phyloP scores from a whole-genome alignment of 129 eudicot species.

The Calendula officinalis region DNA sequence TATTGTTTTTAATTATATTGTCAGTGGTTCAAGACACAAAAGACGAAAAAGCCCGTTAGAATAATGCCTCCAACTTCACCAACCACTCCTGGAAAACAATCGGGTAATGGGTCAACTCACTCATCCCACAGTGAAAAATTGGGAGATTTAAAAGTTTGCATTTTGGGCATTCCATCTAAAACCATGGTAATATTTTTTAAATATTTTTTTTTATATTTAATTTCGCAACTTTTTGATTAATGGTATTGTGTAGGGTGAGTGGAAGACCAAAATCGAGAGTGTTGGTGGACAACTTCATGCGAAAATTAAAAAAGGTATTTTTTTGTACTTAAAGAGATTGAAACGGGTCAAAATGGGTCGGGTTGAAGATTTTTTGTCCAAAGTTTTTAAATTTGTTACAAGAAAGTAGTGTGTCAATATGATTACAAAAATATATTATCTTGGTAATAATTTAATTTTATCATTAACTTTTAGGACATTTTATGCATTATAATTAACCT shows the following conservation, averaged over 20 bases:
- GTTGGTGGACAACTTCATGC: slow-evolving; percentile 74
- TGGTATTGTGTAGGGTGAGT: slow-evolving; percentile 45
- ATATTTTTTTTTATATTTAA: background rate
- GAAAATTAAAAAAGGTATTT: slow-evolving; percentile 74
- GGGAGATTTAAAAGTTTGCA: slow-evolving; percentile 66
- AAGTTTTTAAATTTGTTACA: background rate
- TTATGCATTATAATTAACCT: background rate
- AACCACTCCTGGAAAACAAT: slow-evolving; percentile 35
- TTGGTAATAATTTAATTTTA: background rate
- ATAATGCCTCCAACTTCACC: slow-evolving; percentile 71
- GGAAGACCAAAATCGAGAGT: slow-evolving; percentile 60
- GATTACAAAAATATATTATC: background rate
- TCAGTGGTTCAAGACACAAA: slow-evolving; percentile 93
- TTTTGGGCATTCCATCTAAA: slow-evolving; percentile 48
- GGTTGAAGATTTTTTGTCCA: background rate
- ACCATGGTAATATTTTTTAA: slow-evolving; percentile 43
- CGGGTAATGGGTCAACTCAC: slow-evolving; percentile 40
- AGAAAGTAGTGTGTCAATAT: background rate
- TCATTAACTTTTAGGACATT: background rate
- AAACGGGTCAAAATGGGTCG: background rate
- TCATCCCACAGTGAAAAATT: slow-evolving; percentile 55
- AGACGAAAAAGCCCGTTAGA: slow-evolving; percentile 53
- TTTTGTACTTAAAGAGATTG: background rate
- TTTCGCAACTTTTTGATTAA: background rate
- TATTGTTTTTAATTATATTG: slow-evolving; percentile 9